Conservation (phyloP, 768 basidiomycete genomes). For the Collybia nuda region DNA sequence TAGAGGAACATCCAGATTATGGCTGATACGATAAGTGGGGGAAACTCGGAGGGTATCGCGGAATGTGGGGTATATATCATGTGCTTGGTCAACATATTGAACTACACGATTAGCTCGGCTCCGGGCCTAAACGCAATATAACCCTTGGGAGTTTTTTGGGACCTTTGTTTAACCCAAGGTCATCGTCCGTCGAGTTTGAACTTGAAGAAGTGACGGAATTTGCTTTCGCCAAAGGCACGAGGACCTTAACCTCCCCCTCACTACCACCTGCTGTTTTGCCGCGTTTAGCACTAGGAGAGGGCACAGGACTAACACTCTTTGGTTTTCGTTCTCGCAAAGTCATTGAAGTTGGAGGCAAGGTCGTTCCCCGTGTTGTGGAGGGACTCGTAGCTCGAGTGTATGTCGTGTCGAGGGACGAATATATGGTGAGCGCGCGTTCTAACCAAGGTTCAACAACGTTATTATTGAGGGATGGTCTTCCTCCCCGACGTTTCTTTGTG, state of each 20-base stretch:
- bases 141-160: slow-evolving; percentile 31
- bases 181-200: slow-evolving; percentile 27
- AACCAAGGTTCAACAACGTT: slow-evolving; percentile 53
- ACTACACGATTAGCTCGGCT: slow-evolving; percentile 10
- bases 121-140: slow-evolving; percentile 29
- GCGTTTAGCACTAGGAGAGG: neutral
- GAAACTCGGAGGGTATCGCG: neutral
- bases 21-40: neutral
- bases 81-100: neutral
- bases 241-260: neutral
- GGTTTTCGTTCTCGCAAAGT: slow-evolving; percentile 12
- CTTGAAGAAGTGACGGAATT: slow-evolving; percentile 23
- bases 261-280: neutral
- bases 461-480: slow-evolving; percentile 38
- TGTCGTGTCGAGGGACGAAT: slow-evolving; percentile 41
- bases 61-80: slow-evolving; percentile 1
- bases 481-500: slow-evolving; percentile 58
- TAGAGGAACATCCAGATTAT: neutral
- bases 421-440: slow-evolving; percentile 49
- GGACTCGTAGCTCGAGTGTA: slow-evolving; percentile 2
- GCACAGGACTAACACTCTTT: slow-evolving; percentile 9
- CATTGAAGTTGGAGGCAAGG: slow-evolving; percentile 6
- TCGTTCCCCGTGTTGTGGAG: neutral
- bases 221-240: neutral
- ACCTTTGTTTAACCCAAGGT: slow-evolving; percentile 49